Conservation (phyloP, 1,284 basidiomycete genomes). For the Athelia psychrophila region DNA sequence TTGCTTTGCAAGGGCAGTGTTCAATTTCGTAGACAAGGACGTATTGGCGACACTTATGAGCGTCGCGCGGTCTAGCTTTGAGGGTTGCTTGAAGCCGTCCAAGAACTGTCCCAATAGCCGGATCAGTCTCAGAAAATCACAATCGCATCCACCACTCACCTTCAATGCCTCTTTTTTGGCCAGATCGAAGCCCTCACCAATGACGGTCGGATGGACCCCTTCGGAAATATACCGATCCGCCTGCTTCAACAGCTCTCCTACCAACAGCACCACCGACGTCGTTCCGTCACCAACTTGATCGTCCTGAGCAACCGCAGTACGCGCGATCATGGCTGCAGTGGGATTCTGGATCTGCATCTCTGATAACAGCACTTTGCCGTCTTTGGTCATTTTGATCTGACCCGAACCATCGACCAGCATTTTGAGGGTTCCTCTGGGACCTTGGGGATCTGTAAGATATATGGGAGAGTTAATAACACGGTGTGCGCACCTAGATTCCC, state of each 20-base stretch:
- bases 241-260: constrained; percentile 97
- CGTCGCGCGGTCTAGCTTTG: constrained; percentile 82
- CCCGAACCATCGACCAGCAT: constrained; percentile 99
- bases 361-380: constrained; percentile 96
- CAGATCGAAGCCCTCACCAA: constrained; percentile 94
- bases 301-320: constrained; percentile 97
- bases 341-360: constrained; percentile 99
- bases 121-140: constrained; percentile 9
- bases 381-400: constrained; percentile 99
- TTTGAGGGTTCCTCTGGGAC: constrained; percentile 94
- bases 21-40: constrained; percentile 93
- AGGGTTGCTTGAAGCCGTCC: constrained; percentile 81
- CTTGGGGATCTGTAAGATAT: constrained; percentile 38
- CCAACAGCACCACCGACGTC: constrained; percentile 94
- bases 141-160: constrained; percentile 46
- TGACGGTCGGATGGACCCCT: constrained; percentile 96
- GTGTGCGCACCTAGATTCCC: constrained; percentile 81
- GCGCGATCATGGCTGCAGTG: constrained; percentile 98
- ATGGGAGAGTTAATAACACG: constrained; percentile 4
- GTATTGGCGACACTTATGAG: constrained; percentile 94
- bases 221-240: constrained; percentile 98
- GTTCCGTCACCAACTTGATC: constrained; percentile 99
- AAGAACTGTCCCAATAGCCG: constrained; percentile 66
- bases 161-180: constrained; percentile 93
- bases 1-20: constrained; percentile 80